Evolutionary conservation across 1,284 basidiomycete species (phyloP).

Genomic region (Bjerkandera adusta): DNA sequence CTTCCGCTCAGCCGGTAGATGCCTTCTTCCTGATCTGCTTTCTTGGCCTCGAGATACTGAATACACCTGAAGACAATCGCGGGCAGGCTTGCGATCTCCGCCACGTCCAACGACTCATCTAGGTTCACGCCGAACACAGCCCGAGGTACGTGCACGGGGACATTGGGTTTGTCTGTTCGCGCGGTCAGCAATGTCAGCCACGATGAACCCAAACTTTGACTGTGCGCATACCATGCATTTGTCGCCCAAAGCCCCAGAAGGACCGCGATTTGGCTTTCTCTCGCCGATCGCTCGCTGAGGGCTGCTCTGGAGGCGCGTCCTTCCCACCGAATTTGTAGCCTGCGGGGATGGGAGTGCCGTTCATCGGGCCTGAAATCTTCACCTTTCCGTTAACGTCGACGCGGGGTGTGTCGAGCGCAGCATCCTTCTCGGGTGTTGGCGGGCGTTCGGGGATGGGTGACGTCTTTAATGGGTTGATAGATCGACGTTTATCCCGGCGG

Average conservation of each 20-base stretch:
- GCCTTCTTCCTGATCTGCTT: constrained; percentile 95
- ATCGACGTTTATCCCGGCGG: constrained; percentile 47
- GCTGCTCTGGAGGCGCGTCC: constrained; percentile 44
- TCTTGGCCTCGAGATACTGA: constrained; percentile 85
- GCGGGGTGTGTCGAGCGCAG: constrained; percentile 31
- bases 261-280: constrained; percentile 88
- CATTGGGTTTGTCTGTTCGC: constrained; percentile 39
- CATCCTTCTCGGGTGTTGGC: constrained; percentile 57
- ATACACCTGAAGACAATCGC: constrained; percentile 95
- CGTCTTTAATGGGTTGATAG: constrained; percentile 47
- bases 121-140: constrained; percentile 91
- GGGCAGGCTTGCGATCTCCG: constrained; percentile 87
- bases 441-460: constrained; percentile 53
- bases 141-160: constrained; percentile 49
- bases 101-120: constrained; percentile 85
- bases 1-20: constrained; percentile 95
- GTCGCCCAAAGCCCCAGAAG: constrained; percentile 82
- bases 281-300: constrained; percentile 56
- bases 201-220: constrained; percentile 5
- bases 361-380: constrained; percentile 89
- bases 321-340: constrained; percentile 87
- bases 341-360: constrained; percentile 81
- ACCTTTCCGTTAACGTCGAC: constrained; percentile 52
- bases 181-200: constrained; percentile 3
- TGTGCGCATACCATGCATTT: constrained; percentile 39